Base-by-base conservation (phyloP, 2,329 filamentous ascomycete genomes). In the Chaetomiaceae sp. region DNA sequence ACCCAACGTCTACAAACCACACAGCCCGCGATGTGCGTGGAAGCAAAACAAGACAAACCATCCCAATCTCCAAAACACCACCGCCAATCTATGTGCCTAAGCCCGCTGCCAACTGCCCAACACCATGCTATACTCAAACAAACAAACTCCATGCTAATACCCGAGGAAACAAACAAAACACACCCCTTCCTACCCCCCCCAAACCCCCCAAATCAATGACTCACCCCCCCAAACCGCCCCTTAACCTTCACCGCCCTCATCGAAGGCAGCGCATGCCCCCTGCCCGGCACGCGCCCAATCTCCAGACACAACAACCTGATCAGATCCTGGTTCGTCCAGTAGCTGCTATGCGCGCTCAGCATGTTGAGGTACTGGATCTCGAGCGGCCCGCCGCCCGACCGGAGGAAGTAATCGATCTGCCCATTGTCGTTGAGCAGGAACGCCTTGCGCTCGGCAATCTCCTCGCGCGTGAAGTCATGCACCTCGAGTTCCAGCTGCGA, bases 331-430 rank as follows among this genome's bases (percentile, higher is more conserved):
- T 87, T 83, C 2, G 82, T 78, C 93, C 93, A 99, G 68, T 99
- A 99, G 65, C 87, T 92, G 50, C 88, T 90, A 68, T 99, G 93
- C 8, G 93, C 93, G 51, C 89, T 88, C 48, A 99, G 72, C 93
- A 99, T 99, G 59, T 95, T 96, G 31, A 97, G 70, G 65, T 99
- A 99, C 69, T 97, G 91, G 20, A 96, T 90, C 68, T 96, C 93
- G 31, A 99, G 73, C 4, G 91, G 86, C 0, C 93, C 93, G 2
- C 88, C 86, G 0, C 89, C 87, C 7, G 89, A 90, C 43, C 83
- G 83, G 43, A 99, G 72, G 61, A 86, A 95, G 68, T 83, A 99
- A 66, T 99, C 93, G 35, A 99, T 85, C 69, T 99, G 93, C 0
- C 91, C 92, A 58, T 97, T 97, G 62, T 99, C 93, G 60, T 99